A percentile compares a stretch with the other conserved stretches of the same genome.
Evolutionary conservation across 1,284 basidiomycete genomes (phyloP).

Genomic region (Lentinus polychrous): DNA sequence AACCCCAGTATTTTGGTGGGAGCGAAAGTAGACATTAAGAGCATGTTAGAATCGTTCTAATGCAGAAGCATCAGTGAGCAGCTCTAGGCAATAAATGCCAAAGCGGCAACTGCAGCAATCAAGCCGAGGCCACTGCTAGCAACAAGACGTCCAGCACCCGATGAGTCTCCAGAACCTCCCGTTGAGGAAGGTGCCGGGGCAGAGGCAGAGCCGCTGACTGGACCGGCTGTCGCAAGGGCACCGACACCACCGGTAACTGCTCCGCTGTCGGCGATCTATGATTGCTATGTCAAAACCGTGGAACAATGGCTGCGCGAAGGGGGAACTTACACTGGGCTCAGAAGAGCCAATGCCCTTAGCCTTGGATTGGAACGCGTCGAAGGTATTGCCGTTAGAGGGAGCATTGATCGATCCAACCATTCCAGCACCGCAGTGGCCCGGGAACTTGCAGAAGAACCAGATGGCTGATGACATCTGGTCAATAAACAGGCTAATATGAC

Average conservation of each 20-base stretch:
- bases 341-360: constrained; percentile 36
- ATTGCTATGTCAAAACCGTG: background rate
- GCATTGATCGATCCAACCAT: constrained; percentile 67
- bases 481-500: background rate
- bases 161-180: constrained; percentile 7
- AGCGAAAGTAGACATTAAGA: background rate
- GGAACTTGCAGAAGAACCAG: constrained; percentile 61
- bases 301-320: background rate
- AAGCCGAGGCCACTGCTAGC: background rate
- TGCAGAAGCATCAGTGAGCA: background rate
- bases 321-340: constrained; percentile 29
- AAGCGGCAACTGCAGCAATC: constrained; percentile 1
- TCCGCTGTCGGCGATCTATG: constrained; percentile 21
- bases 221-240: constrained; percentile 28
- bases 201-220: constrained; percentile 16
- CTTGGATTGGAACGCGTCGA: constrained; percentile 38
- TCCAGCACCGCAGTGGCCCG: constrained; percentile 46
- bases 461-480: constrained; percentile 32
- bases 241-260: constrained; percentile 33
- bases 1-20: background rate
- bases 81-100: constrained; percentile 2
- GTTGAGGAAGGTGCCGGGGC: constrained; percentile 2
- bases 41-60: background rate
- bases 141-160: constrained; percentile 1
- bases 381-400: constrained; percentile 45